Base-by-base conservation (phyloP, 257 asterid genomes). In the Anisodus tanguticus region DNA sequence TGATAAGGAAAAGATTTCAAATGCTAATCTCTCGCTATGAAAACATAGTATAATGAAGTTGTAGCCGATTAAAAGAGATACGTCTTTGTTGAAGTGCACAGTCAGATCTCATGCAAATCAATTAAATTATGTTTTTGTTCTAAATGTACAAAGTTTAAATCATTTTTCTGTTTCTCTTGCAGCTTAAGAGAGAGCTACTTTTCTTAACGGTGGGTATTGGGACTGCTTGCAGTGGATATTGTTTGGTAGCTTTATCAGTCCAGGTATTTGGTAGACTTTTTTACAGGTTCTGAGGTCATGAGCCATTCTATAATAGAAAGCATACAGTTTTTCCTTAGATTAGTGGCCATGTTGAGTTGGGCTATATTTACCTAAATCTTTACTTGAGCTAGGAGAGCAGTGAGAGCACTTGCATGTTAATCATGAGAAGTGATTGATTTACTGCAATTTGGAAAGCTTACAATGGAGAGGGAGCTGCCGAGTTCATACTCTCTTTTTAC, bases 141-240 rank as follows among this genome's bases (percentile, higher is more conserved):
- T 12, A 1, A 22, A 13, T 26, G 4, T 26, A 51, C 81, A 26
- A 76, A 47, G 63, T 4, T 7, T 51, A 12, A 10, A 22, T 13
- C 47, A 51, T 76, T 76, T 67, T 49, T 83, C 47, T 5, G 74
- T 82, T 67, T 79, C 51, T 41, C 39, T 84, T 92, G 90, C 95
- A 97, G 99, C 97, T 97, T 64, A 97, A 95, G 91, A 93, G 94
- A 88, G 99, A 97, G 87, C 89, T 95, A 84, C 90, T 95, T 51
- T 92, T 92, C 70, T 86, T 95, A 86, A 97, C 98, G 1, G 94
- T 91, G 87, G 92, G 92, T 47, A 89, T 95, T 64, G 99, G 99
- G 88, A 87, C 97, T 83, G 97, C 94, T 39, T 97, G 99, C 80
- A 90, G 91, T 82, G 99, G 98, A 86, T 97, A 97, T 88, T 97